Evolutionary conservation across 768 basidiomycete species (phyloP), one percentile per base, ranked within the genome.

Genomic region (Sistotremastrum niveocremeum): DNA sequence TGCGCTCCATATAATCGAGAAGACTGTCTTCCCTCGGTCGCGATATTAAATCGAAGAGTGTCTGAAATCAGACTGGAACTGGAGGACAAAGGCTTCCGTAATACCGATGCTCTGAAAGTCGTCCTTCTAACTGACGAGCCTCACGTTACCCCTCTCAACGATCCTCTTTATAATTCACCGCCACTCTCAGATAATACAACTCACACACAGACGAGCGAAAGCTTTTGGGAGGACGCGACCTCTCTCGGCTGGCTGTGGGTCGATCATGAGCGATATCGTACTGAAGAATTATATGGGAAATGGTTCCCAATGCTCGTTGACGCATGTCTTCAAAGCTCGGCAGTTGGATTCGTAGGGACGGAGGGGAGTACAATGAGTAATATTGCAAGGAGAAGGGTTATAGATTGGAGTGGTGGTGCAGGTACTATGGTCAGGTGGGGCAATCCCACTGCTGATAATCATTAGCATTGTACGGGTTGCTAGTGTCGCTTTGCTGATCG

Each of bases 71-170:
- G 72, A 53, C 61, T 64, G n/a, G 20, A 20, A 20, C 49, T 59
- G 42, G 59, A 67, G 42, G 62, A 63, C 35, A 71, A 67, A 47
- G 69, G 72, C 3, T 20, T 20, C 20, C 20, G 20, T 20, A 20
- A 20, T 20, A 58, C 74, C 4, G 57, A 49, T 6, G 70, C 72
- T n/a, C 58, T 70, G 4, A 66, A 74, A 50, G 73, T 81, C 29
- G 65, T 82, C 39, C 69, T 80, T 67, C 80, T 77, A 11, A 79
- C 76, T 49, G 80, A 82, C 53, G 79, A 82, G 55, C 20, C 20
- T 20, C 20, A 20, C 20, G 20, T 20, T 20, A 20, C 20, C 1
- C 20, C 20, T 20, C 20, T 20, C 20, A 20, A 20, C 2, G 20
- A 20, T 35, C 31, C 5, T 7, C 12, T 35, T 8, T 4, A 20